Percentiles rank a stretch among this genome's conserved stretches.
These are phyloP conservation scores for Salvia sclarea DNA, from an alignment of 305 asterid species.

Conservation along the genomic window DNA sequence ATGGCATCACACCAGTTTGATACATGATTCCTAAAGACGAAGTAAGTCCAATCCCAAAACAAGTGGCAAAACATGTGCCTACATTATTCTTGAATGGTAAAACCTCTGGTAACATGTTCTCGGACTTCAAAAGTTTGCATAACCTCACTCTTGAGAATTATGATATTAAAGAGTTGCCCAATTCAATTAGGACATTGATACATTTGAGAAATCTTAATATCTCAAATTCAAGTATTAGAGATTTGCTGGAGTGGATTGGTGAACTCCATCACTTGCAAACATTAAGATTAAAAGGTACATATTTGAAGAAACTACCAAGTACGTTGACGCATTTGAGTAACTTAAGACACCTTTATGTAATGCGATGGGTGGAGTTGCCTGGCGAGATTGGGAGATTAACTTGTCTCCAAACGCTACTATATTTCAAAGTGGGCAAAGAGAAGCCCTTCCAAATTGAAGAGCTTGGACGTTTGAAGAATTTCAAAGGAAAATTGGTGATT, in stretches of 20 bases:
- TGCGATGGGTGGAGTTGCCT: too few species aligned
- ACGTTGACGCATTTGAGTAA: not conserved
- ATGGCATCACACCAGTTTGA: not conserved
- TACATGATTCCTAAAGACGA: not conserved
- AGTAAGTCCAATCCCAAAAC: not conserved
- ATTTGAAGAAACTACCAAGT: not conserved
- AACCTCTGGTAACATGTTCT: not conserved
- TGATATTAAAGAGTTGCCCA: not conserved
- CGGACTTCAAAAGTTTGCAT: slow-evolving; percentile 18
- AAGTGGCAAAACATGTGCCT: slow-evolving; percentile 12
- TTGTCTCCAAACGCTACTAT: slow-evolving; percentile 3
- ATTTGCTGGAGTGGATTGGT: not conserved
- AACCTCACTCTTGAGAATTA: not conserved
- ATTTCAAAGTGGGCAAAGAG: not conserved
- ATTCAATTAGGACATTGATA: not conserved
- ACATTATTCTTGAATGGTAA: slow-evolving; percentile 2
- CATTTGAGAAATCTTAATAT: not conserved
- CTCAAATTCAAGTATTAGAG: not conserved
- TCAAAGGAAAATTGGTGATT: not conserved
- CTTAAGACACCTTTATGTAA: slow-evolving; percentile 31
- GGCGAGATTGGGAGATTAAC: slow-evolving; percentile 15
- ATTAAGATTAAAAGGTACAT: not conserved
- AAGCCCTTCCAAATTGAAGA: slow-evolving; percentile 31
- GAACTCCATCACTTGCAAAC: slow-evolving; percentile 28
- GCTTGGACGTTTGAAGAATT: not conserved